phyloP scores from a whole-genome alignment of 768 basidiomycete genomes.

The Lactarius sp. region DNA sequence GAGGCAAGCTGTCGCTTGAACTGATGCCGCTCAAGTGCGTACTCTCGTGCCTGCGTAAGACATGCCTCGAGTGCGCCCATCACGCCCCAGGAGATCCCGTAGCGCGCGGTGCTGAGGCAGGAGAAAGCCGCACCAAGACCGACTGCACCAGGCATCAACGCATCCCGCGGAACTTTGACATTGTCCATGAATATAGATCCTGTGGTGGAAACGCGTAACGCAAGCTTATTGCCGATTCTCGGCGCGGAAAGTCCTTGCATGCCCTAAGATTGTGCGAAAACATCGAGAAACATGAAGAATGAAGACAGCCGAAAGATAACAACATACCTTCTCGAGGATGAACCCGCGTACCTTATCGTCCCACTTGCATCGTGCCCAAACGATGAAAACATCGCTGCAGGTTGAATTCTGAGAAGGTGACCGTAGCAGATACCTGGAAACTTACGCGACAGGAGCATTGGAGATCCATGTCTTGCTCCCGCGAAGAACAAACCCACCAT shows the following conservation, averaged over 20 bases:
- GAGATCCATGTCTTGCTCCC: conserved; percentile 99
- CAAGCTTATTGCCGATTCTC: conserved; percentile 88
- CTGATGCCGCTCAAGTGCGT: conserved; percentile 86
- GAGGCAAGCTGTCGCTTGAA: conserved; percentile 86
- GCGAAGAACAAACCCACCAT: conserved; percentile 79
- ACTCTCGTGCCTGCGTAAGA: conserved; percentile 66
- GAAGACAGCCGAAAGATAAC: background rate
- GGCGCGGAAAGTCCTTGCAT: conserved; percentile 78
- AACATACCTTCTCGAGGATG: conserved; percentile 75
- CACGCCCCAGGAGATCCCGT: conserved; percentile 89
- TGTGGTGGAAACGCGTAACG: conserved; percentile 78
- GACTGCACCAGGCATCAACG: conserved; percentile 69
- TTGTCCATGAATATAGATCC: conserved; percentile 92
- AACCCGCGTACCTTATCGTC: conserved; percentile 88
- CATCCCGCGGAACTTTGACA: conserved; percentile 67
- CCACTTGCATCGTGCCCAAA: conserved; percentile 97
- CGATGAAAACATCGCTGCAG: conserved; percentile 75
- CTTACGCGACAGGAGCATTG: conserved; percentile 82
- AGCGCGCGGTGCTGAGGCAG: conserved; percentile 87
- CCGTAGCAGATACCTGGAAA: conserved; percentile 13
- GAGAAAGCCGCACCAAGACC: conserved; percentile 87
- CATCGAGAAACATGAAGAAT: background rate
- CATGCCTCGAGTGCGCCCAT: conserved; percentile 97
- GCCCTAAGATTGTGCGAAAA: conserved; percentile 45
- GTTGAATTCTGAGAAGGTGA: conserved; percentile 28